phyloP scores from a whole-genome alignment of 164 flowering plant species.

The Brasenia schreberi region DNA sequence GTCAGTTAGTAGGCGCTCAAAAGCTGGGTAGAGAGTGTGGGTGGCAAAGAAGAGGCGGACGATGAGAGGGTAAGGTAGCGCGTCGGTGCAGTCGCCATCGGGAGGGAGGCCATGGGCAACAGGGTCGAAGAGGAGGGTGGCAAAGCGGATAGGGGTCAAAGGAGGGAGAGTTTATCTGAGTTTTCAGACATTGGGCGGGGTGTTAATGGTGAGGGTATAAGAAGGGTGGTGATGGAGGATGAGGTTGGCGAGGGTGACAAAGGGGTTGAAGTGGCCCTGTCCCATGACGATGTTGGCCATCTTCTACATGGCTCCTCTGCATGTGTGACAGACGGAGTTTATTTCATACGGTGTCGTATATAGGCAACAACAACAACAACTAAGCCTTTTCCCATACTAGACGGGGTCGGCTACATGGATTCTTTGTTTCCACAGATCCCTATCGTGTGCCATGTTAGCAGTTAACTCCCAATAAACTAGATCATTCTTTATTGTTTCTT shows the following conservation, averaged over 20 bases:
- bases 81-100: constrained; percentile 7
- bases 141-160: constrained; percentile 3
- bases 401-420: too few relatives aligned
- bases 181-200: too few relatives aligned
- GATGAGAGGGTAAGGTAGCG: constrained; percentile 4
- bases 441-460: too few relatives aligned
- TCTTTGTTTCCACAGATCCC: too few relatives aligned
- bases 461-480: too few relatives aligned
- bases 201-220: constrained; percentile 5
- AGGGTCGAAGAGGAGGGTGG: constrained; percentile 3
- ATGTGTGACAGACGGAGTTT: too few relatives aligned
- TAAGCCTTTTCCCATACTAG: too few relatives aligned
- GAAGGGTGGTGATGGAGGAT: background rate
- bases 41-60: constrained; percentile 7
- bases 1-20: constrained; percentile 2
- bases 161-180: too few relatives aligned
- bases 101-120: constrained; percentile 11
- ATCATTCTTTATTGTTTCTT: too few relatives aligned
- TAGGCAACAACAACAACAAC: too few relatives aligned
- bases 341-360: too few relatives aligned
- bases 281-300: constrained; percentile 4
- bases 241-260: constrained; percentile 5
- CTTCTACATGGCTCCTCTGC: too few relatives aligned
- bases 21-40: constrained; percentile 3
- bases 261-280: constrained; percentile 10